Base-by-base conservation (phyloP, 768 basidiomycete genomes). In the Hygrophoropsis aurantiaca region DNA sequence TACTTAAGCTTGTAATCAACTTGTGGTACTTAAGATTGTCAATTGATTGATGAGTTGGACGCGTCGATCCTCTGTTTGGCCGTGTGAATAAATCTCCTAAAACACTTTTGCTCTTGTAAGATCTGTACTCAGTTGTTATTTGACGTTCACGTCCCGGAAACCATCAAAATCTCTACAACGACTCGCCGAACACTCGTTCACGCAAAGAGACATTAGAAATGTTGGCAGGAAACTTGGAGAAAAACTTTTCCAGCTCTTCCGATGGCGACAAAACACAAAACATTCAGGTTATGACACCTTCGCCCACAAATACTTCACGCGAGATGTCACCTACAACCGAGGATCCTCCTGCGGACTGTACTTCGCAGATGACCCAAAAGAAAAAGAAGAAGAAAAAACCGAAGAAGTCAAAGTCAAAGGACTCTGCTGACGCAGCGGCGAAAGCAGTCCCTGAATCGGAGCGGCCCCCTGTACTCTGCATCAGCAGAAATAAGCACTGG, bases 401-500 rank as follows among this genome's bases (percentile, higher is more conserved):
- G 26, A 78, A 82, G 64, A 85, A 81, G 62, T 62, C 72, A 3
- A 68, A 80, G 44, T 64, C 63, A 20, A 78, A 78, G 54, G 72
- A 77, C 32, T 9, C 47, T 8, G 57, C 60, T 25, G 60, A 63
- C 40, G 51, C 66, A 16, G 54, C 60, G 23, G 54, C 58, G 15
- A 72, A 66, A 37, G 60, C 54, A 21, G 70, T 73, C 25, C 66
- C 67, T 23, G 77, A 78, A 23, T 70, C 67, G 37, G 64, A 70
- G 27, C 78, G 79, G 37, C 81, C 81, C 13, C 76, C 84, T 1
- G 81, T 87, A 27, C 77, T 94, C 3, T 89, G 87, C 63, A 94
- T 94, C 57, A 90, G 87, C 69, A 80, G 92, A 55, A 93, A 94
- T 72, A 94, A 94, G 65, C 92, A 94, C 59, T 93, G 91, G 92